A percentile compares a stretch with the other conserved stretches of the same genome.
Evolutionary conservation across 495 filamentous ascomycete genomes (phyloP).

Genomic region (Podospora comata): DNA sequence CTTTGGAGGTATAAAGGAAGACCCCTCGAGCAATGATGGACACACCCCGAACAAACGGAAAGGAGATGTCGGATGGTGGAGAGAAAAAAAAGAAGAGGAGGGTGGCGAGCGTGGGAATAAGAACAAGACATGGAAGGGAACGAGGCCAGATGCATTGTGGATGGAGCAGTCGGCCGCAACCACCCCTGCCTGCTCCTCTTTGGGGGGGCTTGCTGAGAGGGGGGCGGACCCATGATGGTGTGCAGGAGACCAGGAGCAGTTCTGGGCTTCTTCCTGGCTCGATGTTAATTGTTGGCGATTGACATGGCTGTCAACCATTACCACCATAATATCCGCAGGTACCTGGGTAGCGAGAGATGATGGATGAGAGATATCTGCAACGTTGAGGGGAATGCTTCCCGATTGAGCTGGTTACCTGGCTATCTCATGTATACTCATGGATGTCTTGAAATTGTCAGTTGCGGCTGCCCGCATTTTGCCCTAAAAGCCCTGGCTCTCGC

Average conservation of each 20-base stretch:
- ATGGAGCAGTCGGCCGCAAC: not conserved
- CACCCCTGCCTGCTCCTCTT: not conserved
- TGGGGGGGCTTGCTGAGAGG: not conserved
- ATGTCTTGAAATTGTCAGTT: conserved; percentile 2
- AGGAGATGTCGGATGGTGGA: conserved; percentile 1
- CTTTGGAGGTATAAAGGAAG: not conserved
- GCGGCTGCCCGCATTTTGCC: conserved; percentile 7
- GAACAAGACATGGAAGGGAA: not conserved
- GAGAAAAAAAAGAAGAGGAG: not conserved
- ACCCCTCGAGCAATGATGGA: not conserved
- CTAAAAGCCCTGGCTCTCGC: not conserved
- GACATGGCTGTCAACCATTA: not conserved
- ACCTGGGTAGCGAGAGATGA: not conserved
- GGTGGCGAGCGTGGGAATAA: not conserved
- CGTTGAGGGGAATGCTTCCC: conserved; percentile 1
- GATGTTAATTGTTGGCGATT: conserved; percentile 10
- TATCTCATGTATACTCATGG: not conserved
- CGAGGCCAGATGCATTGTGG: not conserved
- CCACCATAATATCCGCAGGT: conserved; percentile 2
- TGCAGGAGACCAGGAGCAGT: not conserved
- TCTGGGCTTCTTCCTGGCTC: conserved; percentile 3
- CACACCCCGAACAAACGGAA: conserved; percentile 2
- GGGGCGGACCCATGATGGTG: conserved; percentile 10
- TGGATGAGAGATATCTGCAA: not conserved
- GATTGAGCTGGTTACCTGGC: conserved; percentile 7